A percentile compares a stretch with the other conserved stretches of the same genome.
Conservation (phyloP, 2,329 filamentous ascomycete species). For the Calonectria ilicicola region DNA sequence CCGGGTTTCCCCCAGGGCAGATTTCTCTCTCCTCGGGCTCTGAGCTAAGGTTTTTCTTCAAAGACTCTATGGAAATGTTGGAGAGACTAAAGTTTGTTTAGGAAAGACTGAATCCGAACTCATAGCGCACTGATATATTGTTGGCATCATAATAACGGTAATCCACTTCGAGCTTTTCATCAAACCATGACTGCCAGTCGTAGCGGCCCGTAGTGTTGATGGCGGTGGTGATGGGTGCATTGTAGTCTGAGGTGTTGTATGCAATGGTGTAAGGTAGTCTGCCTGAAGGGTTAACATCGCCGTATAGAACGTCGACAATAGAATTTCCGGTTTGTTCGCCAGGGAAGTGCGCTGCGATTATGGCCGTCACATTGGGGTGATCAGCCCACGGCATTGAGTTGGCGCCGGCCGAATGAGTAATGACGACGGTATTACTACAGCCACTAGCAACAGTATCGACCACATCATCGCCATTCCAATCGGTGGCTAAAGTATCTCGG, state of each 20-base stretch:
- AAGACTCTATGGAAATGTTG: constrained; percentile 33
- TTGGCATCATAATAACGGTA: constrained; percentile 74
- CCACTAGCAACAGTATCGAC: constrained; percentile 72
- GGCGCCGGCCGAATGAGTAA: constrained; percentile 77
- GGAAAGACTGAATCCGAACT: constrained; percentile 77
- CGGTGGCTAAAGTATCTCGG: constrained; percentile 63
- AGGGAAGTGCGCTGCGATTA: constrained; percentile 76
- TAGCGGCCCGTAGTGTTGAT: constrained; percentile 51
- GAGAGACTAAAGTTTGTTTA: constrained; percentile 73
- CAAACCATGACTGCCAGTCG: constrained; percentile 63
- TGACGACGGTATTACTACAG: constrained; percentile 72
- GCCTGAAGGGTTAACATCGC: constrained; percentile 73
- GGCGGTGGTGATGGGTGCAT: constrained; percentile 52
- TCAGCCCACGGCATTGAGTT: constrained; percentile 76
- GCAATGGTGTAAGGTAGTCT: constrained; percentile 79
- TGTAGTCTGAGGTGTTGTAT: constrained; percentile 60
- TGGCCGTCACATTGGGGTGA: constrained; percentile 73
- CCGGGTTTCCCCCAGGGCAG: constrained; percentile 66
- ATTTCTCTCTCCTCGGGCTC: constrained; percentile 42
- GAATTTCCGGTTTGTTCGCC: constrained; percentile 79
- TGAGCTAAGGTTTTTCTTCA: constrained; percentile 36
- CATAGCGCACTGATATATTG: constrained; percentile 70
- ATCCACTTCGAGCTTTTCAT: constrained; percentile 75
- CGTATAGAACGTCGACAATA: constrained; percentile 49
- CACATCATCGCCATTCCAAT: constrained; percentile 71